These are phyloP conservation scores for Geotrichum aggregatum DNA, from an alignment of 1,139 yeast species.

Conservation along the genomic window DNA sequence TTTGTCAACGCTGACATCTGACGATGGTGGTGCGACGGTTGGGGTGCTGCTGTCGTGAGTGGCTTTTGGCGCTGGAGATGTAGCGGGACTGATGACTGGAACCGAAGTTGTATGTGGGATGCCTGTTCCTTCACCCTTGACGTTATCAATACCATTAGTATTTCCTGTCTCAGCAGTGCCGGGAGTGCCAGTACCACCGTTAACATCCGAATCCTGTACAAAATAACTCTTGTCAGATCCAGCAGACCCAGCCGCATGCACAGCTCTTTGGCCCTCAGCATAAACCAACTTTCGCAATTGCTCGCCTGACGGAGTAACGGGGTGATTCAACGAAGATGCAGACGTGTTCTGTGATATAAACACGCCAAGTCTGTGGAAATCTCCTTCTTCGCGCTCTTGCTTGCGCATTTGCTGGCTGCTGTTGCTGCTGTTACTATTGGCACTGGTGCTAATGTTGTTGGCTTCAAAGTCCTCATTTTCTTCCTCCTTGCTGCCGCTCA, in stretches of 20 bases:
- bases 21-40: too few species aligned
- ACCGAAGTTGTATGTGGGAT: too few species aligned
- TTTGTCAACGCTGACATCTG: neutral
- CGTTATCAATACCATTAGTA: neutral
- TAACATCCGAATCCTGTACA: neutral
- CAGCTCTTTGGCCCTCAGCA: neutral
- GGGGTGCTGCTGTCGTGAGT: too few species aligned
- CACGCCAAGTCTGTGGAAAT: conserved; percentile 73
- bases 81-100: too few species aligned
- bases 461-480: too few species aligned
- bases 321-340: neutral
- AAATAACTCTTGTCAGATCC: too few species aligned
- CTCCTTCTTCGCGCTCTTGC: conserved; percentile 90
- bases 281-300: conserved; percentile 4
- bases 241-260: too few species aligned
- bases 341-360: conserved; percentile 23
- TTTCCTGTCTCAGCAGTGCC: neutral
- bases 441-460: too few species aligned
- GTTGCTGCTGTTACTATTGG: too few species aligned
- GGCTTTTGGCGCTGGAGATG: too few species aligned
- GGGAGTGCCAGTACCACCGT: neutral
- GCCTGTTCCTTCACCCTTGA: too few species aligned
- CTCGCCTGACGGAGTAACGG: neutral
- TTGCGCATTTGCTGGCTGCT: conserved; percentile 42
- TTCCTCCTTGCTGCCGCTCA: too few species aligned